Percentiles rank a stretch among this genome's conserved stretches.
These are phyloP conservation scores for Fusarium solani-melongenae DNA, from an alignment of 2,329 filamentous ascomycete species.

Conservation along the genomic window DNA sequence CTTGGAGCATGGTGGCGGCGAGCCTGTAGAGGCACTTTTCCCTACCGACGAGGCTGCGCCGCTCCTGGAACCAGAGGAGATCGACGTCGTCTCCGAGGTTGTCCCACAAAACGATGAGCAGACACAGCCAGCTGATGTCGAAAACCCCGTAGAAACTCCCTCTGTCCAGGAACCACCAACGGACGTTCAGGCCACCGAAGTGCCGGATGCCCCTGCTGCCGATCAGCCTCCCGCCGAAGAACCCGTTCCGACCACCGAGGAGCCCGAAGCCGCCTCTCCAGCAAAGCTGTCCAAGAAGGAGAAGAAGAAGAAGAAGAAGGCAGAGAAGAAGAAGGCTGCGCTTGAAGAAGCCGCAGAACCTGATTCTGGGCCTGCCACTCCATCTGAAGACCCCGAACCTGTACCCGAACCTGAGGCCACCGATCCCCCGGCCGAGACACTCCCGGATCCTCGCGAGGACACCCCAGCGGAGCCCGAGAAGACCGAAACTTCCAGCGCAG, in stretches of 20 bases:
- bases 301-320: slow-evolving; percentile 46
- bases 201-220: slow-evolving; percentile 11
- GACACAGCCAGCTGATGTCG: slow-evolving; percentile 41
- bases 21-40: slow-evolving; percentile 11
- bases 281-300: slow-evolving; percentile 49
- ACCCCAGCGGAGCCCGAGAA: slow-evolving; percentile 28
- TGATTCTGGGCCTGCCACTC: slow-evolving; percentile 25
- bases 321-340: slow-evolving; percentile 46
- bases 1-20: slow-evolving; percentile 7
- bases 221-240: slow-evolving; percentile 29
- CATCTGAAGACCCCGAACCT: slow-evolving; percentile 26
- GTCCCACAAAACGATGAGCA: slow-evolving; percentile 35
- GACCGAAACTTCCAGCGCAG: slow-evolving; percentile 13
- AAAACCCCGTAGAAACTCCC: slow-evolving; percentile 35
- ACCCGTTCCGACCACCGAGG: slow-evolving; percentile 24
- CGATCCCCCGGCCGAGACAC: slow-evolving; percentile 16
- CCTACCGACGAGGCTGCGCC: slow-evolving; percentile 14
- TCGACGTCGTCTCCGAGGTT: slow-evolving; percentile 19
- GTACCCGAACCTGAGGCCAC: slow-evolving; percentile 16
- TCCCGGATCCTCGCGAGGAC: slow-evolving; percentile 22
- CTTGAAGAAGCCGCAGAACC: slow-evolving; percentile 33
- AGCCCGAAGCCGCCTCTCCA: slow-evolving; percentile 33
- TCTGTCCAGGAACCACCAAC: slow-evolving; percentile 30
- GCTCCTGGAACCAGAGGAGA: slow-evolving; percentile 28
- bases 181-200: slow-evolving; percentile 23